phyloP scores from a whole-genome alignment of 73 alveolate genomes.

The Paramecium primaurelia region DNA sequence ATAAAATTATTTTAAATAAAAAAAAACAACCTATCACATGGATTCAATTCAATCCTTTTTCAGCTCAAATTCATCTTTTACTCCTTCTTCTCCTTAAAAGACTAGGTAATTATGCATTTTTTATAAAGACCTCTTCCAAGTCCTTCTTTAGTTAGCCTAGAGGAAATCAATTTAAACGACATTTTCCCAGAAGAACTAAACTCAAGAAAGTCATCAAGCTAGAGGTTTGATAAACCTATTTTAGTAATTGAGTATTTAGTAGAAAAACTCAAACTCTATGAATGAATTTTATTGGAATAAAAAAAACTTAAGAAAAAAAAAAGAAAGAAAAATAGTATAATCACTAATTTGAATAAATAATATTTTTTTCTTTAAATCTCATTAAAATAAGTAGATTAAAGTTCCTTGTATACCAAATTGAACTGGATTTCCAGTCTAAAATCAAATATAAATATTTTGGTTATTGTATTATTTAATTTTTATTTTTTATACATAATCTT shows the following conservation, averaged over 20 bases:
- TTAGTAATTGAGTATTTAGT: background rate
- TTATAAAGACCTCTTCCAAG: conserved; percentile 8
- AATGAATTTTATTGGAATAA: background rate
- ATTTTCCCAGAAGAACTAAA: background rate
- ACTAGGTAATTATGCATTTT: background rate
- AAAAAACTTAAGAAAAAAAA: background rate
- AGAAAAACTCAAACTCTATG: background rate
- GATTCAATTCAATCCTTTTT: background rate
- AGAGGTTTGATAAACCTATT: background rate
- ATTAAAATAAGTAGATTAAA: background rate
- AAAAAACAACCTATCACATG: background rate
- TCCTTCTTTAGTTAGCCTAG: conserved; percentile 1
- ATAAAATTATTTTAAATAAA: background rate
- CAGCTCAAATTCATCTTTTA: background rate
- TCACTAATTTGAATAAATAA: background rate
- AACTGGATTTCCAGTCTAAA: background rate
- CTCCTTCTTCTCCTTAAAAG: background rate
- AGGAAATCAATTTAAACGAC: background rate
- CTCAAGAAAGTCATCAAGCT: background rate
- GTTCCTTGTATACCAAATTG: background rate
- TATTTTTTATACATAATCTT: background rate
- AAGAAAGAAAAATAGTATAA: background rate
- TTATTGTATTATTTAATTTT: background rate
- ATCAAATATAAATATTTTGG: background rate
- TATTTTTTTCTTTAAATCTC: background rate